Evolutionary conservation across 2,329 filamentous ascomycete species (phyloP), one percentile per base, ranked within the genome.

Genomic region (Exophiala xenobiotica): DNA sequence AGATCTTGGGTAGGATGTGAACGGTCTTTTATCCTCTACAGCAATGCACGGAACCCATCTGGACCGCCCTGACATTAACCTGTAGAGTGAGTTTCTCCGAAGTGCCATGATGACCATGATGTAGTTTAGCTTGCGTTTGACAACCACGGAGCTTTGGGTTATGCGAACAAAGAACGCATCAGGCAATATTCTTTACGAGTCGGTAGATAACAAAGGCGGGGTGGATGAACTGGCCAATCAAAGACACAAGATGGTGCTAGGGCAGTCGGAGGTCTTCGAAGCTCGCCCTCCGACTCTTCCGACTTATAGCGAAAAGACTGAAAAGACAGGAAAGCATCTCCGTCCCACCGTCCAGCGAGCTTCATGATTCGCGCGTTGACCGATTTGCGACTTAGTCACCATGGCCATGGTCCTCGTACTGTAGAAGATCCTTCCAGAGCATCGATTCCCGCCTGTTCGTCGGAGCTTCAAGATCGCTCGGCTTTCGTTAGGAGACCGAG

Each of bases 1-100:
- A 22, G 40, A 43, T 14, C 7, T 12, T 20, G 27, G 8, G 18
- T 11, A 29, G 16, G 19, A 18, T 20, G 9, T 23, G 42, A 18
- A 6, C n/a, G 42, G 19, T 46, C 42, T 46, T 46, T 46, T 46
- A 46, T 46, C 29, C 4, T 20, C 11, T 8, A 8, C 18, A 18
- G 22, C 14, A 20, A 6, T 6, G 42, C 12, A 35, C 4, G 4
- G 38, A 23, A 40, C 11, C 4, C 9, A 20, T 22, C 12, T 22
- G 12, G 14, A 18, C 9, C 19, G 19, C 6, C 9, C 19, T 12
- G 22, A 23, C n/a, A 12, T 14, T 20, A 12, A n/a, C n/a, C n/a
- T n/a, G n/a, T n/a, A n/a, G n/a, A n/a, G 38, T n/a, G 38, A 40
- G 22, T 22, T 22, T 23, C 18, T 40, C 38, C 19, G 38, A 40